Evolutionary conservation across 2,329 filamentous ascomycete species (phyloP), one percentile per base, ranked within the genome.

Genomic region (Bertia moriformis): DNA sequence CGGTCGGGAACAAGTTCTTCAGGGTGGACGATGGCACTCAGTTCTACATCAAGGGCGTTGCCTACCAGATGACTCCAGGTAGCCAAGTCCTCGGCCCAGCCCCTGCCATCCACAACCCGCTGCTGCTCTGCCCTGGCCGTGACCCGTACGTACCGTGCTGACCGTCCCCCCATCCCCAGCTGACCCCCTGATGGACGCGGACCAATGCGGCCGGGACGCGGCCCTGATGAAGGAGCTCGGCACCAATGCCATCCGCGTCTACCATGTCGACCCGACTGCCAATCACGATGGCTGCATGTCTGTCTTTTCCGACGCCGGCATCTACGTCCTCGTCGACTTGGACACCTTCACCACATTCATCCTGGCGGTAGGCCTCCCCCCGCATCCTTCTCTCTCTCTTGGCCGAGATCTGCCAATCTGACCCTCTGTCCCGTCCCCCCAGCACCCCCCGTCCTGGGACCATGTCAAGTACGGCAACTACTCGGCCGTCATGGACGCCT

Each of bases 1-100:
- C 62, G 15, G 72, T 79, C 40, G 85, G 85, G 38, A 78, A 79
- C 62, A 93, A 93, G 61, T 86, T 93, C 65, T 93, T 93, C 64
- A 78, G 75, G 48, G 74, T n/a, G 22, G 22, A 73, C 50, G 74
- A 88, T 55, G 85, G 85, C 46, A 68, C 77, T 20, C 85, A 93
- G 54, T 93, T 83, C 66, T 91, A 76, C 58, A 71, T 91, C 57
- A 91, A 88, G 62, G 84, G 82, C 45, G 67, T 91, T 50, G 81
- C 83, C 39, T 89, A 89, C 49, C 72, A 78, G 55, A 57, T 75
- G 44, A 62, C 60, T 20, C 56, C 61, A 19, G 51, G 58, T 60
- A 10, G n/a, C n/a, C n/a, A n/a, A n/a, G n/a, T 29, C 12, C 24
- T 29, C 12, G 12, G 12, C n/a, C 24, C 12, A 29, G 24, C 24